Evolutionary conservation across 1,284 basidiomycete species (phyloP).

Genomic region (Ceratobasidium sp.): DNA sequence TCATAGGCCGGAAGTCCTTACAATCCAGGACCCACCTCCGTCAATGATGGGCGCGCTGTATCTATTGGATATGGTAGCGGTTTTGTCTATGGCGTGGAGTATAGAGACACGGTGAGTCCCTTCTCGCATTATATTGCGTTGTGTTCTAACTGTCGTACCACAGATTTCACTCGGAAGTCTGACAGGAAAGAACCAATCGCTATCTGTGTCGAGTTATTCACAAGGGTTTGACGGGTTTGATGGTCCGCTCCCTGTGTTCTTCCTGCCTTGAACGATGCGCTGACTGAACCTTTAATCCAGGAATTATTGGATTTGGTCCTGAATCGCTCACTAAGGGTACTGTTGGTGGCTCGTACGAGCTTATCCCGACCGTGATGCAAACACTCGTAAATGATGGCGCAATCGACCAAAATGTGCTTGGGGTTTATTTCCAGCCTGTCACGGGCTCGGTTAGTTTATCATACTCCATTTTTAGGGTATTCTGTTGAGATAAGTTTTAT

Average conservation of each 20-base stretch:
- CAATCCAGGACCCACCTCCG: conserved; percentile 7
- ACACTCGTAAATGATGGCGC: conserved; percentile 10
- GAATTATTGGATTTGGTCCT: conserved; percentile 44
- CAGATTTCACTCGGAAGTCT: conserved; percentile 3
- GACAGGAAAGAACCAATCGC: conserved; percentile 24
- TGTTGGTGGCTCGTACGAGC: conserved; percentile 25
- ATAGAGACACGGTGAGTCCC: conserved; percentile 35
- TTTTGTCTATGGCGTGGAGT: conserved; percentile 35
- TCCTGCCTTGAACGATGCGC: no score
- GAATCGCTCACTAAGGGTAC: conserved; percentile 38
- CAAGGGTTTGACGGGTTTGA: conserved; percentile 26
- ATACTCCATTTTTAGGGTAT: not conserved
- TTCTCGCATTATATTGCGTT: no score
- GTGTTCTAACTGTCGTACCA: not conserved
- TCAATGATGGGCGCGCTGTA: conserved; percentile 8
- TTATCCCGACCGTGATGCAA: conserved; percentile 42
- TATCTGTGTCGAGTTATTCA: conserved; percentile 30
- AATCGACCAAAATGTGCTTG: conserved; percentile 42
- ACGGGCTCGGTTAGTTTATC: conserved; percentile 18
- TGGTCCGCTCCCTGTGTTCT: not conserved
- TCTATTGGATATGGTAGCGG: conserved; percentile 42
- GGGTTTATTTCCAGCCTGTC: conserved; percentile 42
- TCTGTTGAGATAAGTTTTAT: not conserved
- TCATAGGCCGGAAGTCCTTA: conserved; percentile 15
- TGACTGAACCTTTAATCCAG: conserved; percentile 9